These are phyloP conservation scores for Tuber calosporum DNA, from an alignment of 495 filamentous ascomycete species.

Conservation along the genomic window DNA sequence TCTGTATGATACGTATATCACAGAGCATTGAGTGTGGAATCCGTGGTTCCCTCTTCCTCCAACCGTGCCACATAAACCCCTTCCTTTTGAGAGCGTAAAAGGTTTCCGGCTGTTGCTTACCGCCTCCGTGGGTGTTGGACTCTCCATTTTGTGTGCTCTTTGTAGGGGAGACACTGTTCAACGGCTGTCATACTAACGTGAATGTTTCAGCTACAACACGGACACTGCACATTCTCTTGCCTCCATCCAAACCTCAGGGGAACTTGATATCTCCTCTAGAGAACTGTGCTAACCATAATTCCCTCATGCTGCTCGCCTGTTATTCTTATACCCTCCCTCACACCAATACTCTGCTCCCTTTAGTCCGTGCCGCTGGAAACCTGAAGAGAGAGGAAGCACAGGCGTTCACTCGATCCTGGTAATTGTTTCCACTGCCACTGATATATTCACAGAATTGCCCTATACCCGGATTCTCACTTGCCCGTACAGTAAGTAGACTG, in stretches of 20 bases:
- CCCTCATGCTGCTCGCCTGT: not conserved
- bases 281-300: not conserved
- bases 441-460: not conserved
- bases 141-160: not conserved
- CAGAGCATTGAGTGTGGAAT: not conserved
- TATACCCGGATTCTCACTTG: not conserved
- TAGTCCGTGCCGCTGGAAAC: not conserved
- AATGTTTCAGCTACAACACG: not conserved
- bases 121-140: not conserved
- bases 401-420: not conserved
- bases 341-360: not conserved
- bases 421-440: not conserved
- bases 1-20: too few relatives aligned
- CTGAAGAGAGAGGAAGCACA: not conserved
- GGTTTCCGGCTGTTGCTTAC: not conserved
- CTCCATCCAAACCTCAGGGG: not conserved
- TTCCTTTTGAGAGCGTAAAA: not conserved
- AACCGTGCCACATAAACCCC: not conserved
- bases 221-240: not conserved
- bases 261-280: not conserved
- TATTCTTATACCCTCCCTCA: not conserved
- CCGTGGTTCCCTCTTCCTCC: not conserved
- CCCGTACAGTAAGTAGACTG: not conserved
- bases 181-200: not conserved
- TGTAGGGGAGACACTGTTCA: not conserved